Conservation (phyloP, 371 early-diverging fungal species). For the Mortierella sp. region DNA sequence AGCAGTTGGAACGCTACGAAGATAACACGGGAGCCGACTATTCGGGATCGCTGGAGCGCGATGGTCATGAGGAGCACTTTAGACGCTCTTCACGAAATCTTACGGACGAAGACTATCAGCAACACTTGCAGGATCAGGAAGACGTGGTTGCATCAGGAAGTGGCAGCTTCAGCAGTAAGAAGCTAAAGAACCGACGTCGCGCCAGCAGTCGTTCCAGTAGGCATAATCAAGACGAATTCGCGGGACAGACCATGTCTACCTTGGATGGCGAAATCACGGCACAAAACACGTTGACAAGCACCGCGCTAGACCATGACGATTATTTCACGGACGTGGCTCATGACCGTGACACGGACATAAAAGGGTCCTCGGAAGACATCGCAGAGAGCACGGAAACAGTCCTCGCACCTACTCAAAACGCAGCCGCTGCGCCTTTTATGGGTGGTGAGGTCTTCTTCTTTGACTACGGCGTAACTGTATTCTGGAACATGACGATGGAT, state of each 20-base stretch:
- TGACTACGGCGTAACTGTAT: constrained; percentile 95
- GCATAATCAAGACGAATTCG: constrained; percentile 16
- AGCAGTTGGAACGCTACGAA: constrained; percentile 57
- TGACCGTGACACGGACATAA: neutral
- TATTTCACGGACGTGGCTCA: constrained; percentile 19
- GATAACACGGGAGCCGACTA: constrained; percentile 54
- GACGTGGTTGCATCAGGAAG: constrained; percentile 27
- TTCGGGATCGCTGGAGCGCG: constrained; percentile 35
- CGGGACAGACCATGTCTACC: constrained; percentile 8
- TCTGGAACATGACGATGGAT: constrained; percentile 93
- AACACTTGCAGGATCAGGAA: constrained; percentile 20
- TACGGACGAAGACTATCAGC: constrained; percentile 31
- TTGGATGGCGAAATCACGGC: constrained; percentile 1
- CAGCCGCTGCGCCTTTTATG: constrained; percentile 55
- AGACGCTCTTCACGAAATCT: constrained; percentile 31
- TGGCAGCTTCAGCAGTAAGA: constrained; percentile 14
- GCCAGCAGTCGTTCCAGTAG: constrained; percentile 31
- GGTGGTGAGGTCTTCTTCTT: constrained; percentile 87
- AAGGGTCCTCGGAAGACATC: constrained; percentile 1
- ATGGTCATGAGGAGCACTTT: constrained; percentile 21
- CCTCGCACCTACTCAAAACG: constrained; percentile 5
- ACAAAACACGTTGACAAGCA: constrained; percentile 27
- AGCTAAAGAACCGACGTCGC: constrained; percentile 40
- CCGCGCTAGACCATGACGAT: constrained; percentile 12
- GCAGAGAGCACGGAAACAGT: constrained; percentile 10